Conservation (phyloP, 2,329 filamentous ascomycete species). For the Nigrospora sphaerica region DNA sequence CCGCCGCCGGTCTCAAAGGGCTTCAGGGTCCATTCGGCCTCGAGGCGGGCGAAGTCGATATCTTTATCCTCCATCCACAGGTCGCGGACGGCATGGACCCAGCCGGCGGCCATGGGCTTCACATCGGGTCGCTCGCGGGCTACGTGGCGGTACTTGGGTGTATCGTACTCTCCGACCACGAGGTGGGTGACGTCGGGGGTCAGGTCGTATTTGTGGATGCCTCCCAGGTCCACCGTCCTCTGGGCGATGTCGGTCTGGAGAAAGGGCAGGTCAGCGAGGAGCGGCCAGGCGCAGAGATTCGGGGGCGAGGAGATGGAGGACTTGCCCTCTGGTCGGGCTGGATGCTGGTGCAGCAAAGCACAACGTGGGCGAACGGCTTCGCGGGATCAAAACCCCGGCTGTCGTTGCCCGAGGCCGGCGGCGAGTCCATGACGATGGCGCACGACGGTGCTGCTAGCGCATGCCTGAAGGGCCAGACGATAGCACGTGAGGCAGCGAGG, state of each 20-base stretch:
- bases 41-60: constrained; percentile 64
- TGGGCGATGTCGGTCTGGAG: constrained; percentile 47
- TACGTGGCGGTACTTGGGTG: constrained; percentile 92
- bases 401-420: constrained; percentile 11
- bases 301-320: constrained; percentile 7
- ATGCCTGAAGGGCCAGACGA: no score
- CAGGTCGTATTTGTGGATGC: constrained; percentile 79
- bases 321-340: constrained; percentile 69
- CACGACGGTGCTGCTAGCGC: no score
- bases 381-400: constrained; percentile 5
- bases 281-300: neutral
- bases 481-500: no score
- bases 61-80: constrained; percentile 75
- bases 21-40: constrained; percentile 57
- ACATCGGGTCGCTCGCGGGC: constrained; percentile 84
- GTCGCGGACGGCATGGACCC: constrained; percentile 73
- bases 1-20: constrained; percentile 51
- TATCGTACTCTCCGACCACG: constrained; percentile 81
- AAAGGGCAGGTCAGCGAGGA: neutral
- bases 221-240: constrained; percentile 74
- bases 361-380: neutral
- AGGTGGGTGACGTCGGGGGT: constrained; percentile 96
- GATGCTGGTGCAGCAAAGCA: constrained; percentile 79
- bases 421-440: constrained; percentile 12
- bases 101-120: constrained; percentile 71